Evolutionary conservation across 2,329 filamentous ascomycete genomes (phyloP).

Genomic region (Neonectria punicea): DNA sequence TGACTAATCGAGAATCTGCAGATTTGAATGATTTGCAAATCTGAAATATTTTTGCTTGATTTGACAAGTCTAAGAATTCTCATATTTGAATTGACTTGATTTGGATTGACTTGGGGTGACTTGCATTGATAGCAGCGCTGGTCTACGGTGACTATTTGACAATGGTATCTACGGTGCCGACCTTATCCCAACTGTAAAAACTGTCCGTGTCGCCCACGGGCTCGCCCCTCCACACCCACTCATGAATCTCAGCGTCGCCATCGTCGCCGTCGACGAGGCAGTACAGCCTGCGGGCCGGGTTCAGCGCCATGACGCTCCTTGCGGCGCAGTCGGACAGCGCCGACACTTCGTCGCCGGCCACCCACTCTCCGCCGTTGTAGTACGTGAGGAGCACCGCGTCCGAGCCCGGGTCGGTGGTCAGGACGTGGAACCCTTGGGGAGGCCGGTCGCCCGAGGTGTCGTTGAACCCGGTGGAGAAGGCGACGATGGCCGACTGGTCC

Average conservation of each 20-base stretch:
- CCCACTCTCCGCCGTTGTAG: conserved; percentile 6
- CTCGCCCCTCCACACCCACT: conserved; percentile 11
- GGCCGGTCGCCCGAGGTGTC: not conserved
- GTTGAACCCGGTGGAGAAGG: conserved; percentile 11
- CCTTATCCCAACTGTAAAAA: conserved; percentile 11
- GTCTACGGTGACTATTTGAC: not conserved
- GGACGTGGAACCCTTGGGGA: conserved; percentile 3
- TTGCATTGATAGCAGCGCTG: too few relatives aligned
- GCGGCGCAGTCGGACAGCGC: conserved; percentile 4
- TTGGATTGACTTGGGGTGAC: too few relatives aligned
- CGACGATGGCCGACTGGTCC: not conserved
- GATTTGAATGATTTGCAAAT: too few relatives aligned
- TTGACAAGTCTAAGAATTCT: too few relatives aligned
- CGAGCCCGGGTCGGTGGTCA: conserved; percentile 5
- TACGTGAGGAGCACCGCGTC: conserved; percentile 13
- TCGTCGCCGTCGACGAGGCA: conserved; percentile 10
- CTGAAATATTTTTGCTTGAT: too few relatives aligned
- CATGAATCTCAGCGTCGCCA: not conserved
- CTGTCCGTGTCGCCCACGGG: not conserved
- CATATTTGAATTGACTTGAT: too few relatives aligned
- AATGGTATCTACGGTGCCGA: not conserved
- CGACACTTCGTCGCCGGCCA: conserved; percentile 1
- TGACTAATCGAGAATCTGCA: too few relatives aligned
- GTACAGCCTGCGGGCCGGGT: conserved; percentile 1
- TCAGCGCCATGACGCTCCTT: conserved; percentile 1